Evolutionary conservation across 2,329 filamentous ascomycete species (phyloP).

Genomic region (Sclerotiophoma versabilis): DNA sequence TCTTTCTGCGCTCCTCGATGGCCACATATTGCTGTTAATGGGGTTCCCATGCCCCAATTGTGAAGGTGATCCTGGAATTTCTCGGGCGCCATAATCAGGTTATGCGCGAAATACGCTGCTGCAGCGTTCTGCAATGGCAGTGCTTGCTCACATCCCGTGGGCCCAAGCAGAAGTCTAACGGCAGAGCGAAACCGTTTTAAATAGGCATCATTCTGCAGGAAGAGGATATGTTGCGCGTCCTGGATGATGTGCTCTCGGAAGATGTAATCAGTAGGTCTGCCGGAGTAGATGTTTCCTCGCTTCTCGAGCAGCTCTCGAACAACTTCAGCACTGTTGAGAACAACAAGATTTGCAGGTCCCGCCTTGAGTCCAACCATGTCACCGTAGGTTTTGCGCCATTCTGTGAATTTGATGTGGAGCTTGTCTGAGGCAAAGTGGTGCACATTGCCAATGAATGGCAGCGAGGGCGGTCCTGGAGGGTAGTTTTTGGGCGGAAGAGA

Average conservation of each 20-base stretch:
- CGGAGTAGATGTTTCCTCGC: slow-evolving; percentile 58
- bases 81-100: slow-evolving; percentile 34
- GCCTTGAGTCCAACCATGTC: slow-evolving; percentile 44
- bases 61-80: slow-evolving; percentile 25
- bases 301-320: slow-evolving; percentile 62
- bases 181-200: slow-evolving; percentile 1
- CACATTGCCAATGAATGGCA: slow-evolving; percentile 45
- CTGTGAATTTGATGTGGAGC: slow-evolving; percentile 35
- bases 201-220: not conserved
- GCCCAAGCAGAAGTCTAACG: not conserved
- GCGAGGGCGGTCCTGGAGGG: slow-evolving; percentile 38
- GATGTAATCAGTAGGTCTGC: slow-evolving; percentile 26
- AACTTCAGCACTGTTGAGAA: slow-evolving; percentile 57
- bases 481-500: slow-evolving; percentile 13
- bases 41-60: slow-evolving; percentile 6
- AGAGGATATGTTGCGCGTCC: not conserved
- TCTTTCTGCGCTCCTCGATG: slow-evolving; percentile 9
- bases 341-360: slow-evolving; percentile 41
- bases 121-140: slow-evolving; percentile 51
- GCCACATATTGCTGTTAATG: slow-evolving; percentile 4
- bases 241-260: slow-evolving; percentile 50
- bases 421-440: slow-evolving; percentile 37
- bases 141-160: slow-evolving; percentile 47
- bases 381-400: slow-evolving; percentile 47
- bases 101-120: slow-evolving; percentile 36